Evolutionary conservation across 257 asterid genomes (phyloP).

Genomic region (Echites panduratus): DNA sequence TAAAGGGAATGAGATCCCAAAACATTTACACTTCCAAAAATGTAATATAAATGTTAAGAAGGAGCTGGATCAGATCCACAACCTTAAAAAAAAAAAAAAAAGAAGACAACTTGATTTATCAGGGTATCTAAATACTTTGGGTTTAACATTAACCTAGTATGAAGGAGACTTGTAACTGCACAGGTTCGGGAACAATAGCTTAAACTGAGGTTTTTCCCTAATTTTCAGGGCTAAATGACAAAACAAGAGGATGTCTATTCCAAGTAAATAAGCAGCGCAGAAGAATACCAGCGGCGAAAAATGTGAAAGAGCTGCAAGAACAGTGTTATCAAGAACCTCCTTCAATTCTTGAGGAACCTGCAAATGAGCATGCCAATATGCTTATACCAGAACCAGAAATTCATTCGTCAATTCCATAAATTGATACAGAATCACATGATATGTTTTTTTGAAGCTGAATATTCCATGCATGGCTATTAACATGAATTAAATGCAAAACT

Average conservation of each 20-base stretch:
- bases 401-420: neutral
- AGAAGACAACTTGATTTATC: neutral
- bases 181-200: neutral
- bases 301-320: slow-evolving; percentile 76
- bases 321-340: slow-evolving; percentile 87
- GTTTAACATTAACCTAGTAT: neutral
- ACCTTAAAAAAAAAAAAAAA: neutral
- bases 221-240: neutral
- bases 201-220: neutral
- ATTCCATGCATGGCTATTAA: neutral
- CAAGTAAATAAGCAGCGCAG: slow-evolving; percentile 1
- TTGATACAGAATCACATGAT: slow-evolving; percentile 1
- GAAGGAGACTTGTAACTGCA: neutral
- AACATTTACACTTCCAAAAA: neutral
- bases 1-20: neutral
- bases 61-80: neutral
- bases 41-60: neutral
- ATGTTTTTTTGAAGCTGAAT: neutral
- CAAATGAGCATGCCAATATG: neutral
- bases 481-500: slow-evolving; percentile 2
- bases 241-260: neutral
- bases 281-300: slow-evolving; percentile 67
- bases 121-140: neutral
- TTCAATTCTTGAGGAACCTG: slow-evolving; percentile 94
- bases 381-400: neutral